A percentile compares a stretch with the other conserved stretches of the same genome.
Evolutionary conservation across 2,329 filamentous ascomycete genomes (phyloP).

Genomic region (Clonostachys chloroleuca): DNA sequence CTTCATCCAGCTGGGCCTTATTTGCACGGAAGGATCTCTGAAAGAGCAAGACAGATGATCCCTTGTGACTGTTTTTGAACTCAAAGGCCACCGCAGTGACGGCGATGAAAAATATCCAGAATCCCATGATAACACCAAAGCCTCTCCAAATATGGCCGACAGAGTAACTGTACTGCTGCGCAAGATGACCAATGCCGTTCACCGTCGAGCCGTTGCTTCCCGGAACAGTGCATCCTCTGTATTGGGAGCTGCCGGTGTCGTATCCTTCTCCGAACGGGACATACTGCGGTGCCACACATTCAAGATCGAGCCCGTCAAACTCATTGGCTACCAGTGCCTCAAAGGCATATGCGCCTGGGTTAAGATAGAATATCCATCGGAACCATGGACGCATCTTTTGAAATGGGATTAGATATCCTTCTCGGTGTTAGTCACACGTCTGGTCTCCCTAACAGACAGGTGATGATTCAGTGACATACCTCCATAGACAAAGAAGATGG

Average conservation of each 20-base stretch:
- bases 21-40: conserved; percentile 4
- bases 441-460: neutral
- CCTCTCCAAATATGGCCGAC: conserved; percentile 61
- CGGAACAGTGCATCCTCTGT: conserved; percentile 44
- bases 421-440: conserved; percentile 51
- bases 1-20: conserved; percentile 29
- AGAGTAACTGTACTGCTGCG: conserved; percentile 43
- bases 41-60: conserved; percentile 1
- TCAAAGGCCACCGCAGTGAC: conserved; percentile 66
- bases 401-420: conserved; percentile 39
- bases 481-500: conserved; percentile 18
- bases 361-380: conserved; percentile 55
- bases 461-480: conserved; percentile 14
- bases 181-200: conserved; percentile 46
- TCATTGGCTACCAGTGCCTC: conserved; percentile 62
- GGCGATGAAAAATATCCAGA: conserved; percentile 64
- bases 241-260: conserved; percentile 8
- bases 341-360: conserved; percentile 51
- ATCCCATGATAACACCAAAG: conserved; percentile 69
- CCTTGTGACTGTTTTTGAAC: conserved; percentile 12
- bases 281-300: conserved; percentile 51
- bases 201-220: conserved; percentile 42
- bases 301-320: conserved; percentile 45
- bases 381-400: conserved; percentile 37
- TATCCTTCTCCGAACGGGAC: conserved; percentile 41